Percentiles rank a stretch among this genome's conserved stretches.
Evolutionary conservation across 1,284 basidiomycete species (phyloP).

Genomic region (Gymnopus androsaceus): DNA sequence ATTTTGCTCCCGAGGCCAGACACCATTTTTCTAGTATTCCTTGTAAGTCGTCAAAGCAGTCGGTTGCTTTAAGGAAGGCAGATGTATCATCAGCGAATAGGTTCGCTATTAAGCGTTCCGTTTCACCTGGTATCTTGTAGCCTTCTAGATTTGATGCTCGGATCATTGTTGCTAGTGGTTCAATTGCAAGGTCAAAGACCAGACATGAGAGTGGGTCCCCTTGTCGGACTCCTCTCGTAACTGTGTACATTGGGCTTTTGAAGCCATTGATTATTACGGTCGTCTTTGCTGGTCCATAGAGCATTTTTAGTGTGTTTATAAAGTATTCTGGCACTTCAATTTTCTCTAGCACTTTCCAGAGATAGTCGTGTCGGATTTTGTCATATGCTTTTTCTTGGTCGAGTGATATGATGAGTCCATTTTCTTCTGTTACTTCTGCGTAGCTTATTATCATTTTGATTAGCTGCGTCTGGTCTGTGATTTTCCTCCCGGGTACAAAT

Average conservation of each 20-base stretch:
- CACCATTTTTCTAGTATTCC: constrained; percentile 22
- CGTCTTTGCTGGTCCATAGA: constrained; percentile 24
- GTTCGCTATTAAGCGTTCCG: constrained; percentile 11
- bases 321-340: constrained; percentile 18
- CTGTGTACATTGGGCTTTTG: constrained; percentile 8
- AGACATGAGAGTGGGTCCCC: constrained; percentile 32
- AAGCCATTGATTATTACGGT: constrained; percentile 25
- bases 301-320: constrained; percentile 15
- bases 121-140: constrained; percentile 5
- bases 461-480: constrained; percentile 22
- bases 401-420: constrained; percentile 24
- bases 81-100: constrained; percentile 23
- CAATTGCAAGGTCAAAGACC: constrained; percentile 30
- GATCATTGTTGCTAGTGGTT: constrained; percentile 16
- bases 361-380: constrained; percentile 26
- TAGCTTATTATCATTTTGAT: constrained; percentile 22
- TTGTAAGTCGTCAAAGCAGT: constrained; percentile 10
- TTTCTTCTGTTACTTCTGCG: constrained; percentile 22
- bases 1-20: constrained; percentile 23
- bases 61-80: constrained; percentile 4
- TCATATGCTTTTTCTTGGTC: constrained; percentile 25
- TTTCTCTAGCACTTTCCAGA: constrained; percentile 19
- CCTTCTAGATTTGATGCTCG: constrained; percentile 11
- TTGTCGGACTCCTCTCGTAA: constrained; percentile 27
- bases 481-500: constrained; percentile 23